Percentiles rank a stretch among this genome's conserved stretches.
phyloP scores from a whole-genome alignment of 192 early-diverging fungal genomes.

The Mortierella hygrophila region DNA sequence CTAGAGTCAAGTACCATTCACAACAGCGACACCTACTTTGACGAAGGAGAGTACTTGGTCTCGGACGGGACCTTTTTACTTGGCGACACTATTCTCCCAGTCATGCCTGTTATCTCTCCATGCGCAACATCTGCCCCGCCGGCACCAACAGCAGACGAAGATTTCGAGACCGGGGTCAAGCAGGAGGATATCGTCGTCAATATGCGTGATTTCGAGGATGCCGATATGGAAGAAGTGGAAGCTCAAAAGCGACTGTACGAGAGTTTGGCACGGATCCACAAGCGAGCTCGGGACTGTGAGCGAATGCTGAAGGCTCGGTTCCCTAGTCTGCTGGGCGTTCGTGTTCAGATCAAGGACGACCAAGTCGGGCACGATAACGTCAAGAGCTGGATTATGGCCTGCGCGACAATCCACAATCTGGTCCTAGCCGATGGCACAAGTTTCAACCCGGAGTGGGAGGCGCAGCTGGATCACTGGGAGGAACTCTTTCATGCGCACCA shows the following conservation, averaged over 20 bases:
- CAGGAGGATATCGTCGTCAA: background rate
- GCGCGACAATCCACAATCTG: conserved; percentile 42
- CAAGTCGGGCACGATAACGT: conserved; percentile 13
- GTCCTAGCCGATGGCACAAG: conserved; percentile 34
- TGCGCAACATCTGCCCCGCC: background rate
- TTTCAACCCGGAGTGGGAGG: conserved; percentile 30
- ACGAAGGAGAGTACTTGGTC: conserved; percentile 19
- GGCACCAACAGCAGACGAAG: background rate
- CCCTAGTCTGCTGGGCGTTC: conserved; percentile 44
- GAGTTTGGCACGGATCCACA: conserved; percentile 5
- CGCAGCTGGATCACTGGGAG: conserved; percentile 24
- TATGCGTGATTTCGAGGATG: background rate
- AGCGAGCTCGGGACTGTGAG: conserved; percentile 35
- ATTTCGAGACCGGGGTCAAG: background rate
- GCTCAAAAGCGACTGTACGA: conserved; percentile 10
- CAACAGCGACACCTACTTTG: conserved; percentile 9
- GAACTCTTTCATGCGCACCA: conserved; percentile 16
- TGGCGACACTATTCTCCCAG: conserved; percentile 9
- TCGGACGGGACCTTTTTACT: background rate
- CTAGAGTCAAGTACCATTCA: conserved; percentile 14
- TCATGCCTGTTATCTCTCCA: background rate
- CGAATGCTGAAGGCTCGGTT: conserved; percentile 36
- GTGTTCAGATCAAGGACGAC: conserved; percentile 39
- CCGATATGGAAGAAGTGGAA: background rate
- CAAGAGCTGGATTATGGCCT: conserved; percentile 31